Evolutionary conservation across 2,329 filamentous ascomycete genomes (phyloP), one percentile per base, ranked within the genome.

Genomic region (Aspergillus texensis): DNA sequence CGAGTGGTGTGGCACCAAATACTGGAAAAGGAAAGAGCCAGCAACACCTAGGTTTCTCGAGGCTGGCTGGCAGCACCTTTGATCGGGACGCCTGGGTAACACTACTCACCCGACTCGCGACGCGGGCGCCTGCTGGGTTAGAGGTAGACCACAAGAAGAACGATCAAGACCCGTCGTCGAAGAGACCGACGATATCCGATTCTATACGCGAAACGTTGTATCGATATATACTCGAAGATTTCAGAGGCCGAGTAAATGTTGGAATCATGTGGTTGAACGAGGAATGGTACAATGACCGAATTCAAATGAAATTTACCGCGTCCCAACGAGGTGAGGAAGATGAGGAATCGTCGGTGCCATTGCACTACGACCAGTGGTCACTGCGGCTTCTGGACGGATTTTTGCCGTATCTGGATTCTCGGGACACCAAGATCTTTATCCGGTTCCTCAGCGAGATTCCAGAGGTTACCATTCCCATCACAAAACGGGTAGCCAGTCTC

Each of bases 201-300:
- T 85, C 85, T 6, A 93, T 98, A 68, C 88, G 95, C 58, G 91
- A 96, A 69, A 85, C 88, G 9, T 82, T 99, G 1, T 95, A 93
- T 78, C 85, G 87, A 60, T 97, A 96, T 75, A 86, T 98, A 55
- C 86, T 98, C 66, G 93, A 96, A 67, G 94, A 98, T 75, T 99
- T 97, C 80, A 89, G 94, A 60, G 89, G 86, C 66, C 89, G 95
- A 50, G 94, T 98, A 66, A 94, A 96, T 69, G 87, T 95, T 26
- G 94, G 93, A 1, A 93, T 98, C 58, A 89, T 90, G 9, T 99
- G 95, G 95, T 84, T 99, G 19, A 96, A 91, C 71, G 95, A 99
- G 77, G 95, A 99, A 79, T 99, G 95, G 94, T 98, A 97, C 78
- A 96, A 94, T 71, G 94, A 98, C 76, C 88, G 84, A 50, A 78